Evolutionary conservation across 352 stramenopile genomes (phyloP).

Genomic region (Pythium utonaiense): DNA sequence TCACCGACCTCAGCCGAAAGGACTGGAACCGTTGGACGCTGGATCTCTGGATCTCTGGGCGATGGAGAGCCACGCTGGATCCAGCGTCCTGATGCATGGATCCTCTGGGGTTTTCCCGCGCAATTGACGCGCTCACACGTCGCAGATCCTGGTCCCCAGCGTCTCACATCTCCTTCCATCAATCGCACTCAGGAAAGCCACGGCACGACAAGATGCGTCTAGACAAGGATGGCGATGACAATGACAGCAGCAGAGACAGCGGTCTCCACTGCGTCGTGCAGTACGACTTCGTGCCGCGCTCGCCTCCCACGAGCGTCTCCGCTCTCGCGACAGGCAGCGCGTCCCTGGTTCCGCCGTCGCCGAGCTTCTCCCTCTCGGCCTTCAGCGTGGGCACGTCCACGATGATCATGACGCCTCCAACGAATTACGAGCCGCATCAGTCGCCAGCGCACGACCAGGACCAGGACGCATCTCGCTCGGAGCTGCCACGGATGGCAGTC

Average conservation of each 20-base stretch:
- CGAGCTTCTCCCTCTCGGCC: background rate
- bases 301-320: slow-evolving; percentile 17
- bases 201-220: background rate
- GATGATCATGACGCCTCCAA: slow-evolving; percentile 2
- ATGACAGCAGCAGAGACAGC: background rate
- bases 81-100: background rate
- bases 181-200: background rate
- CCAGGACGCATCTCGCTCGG: background rate
- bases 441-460: background rate
- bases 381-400: slow-evolving; percentile 11
- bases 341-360: background rate
- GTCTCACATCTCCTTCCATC: background rate
- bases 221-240: background rate
- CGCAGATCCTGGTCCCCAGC: background rate
- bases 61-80: background rate
- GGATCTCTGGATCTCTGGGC: background rate
- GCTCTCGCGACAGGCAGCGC: background rate
- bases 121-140: background rate
- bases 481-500: background rate
- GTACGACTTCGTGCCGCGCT: slow-evolving; percentile 16
- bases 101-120: background rate
- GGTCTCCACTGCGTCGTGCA: slow-evolving; percentile 3
- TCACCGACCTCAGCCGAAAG: background rate
- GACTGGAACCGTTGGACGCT: background rate
- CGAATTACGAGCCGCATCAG: background rate